phyloP scores from a whole-genome alignment of 176 grass and related monocot species.

The Oryza meyeriana region DNA sequence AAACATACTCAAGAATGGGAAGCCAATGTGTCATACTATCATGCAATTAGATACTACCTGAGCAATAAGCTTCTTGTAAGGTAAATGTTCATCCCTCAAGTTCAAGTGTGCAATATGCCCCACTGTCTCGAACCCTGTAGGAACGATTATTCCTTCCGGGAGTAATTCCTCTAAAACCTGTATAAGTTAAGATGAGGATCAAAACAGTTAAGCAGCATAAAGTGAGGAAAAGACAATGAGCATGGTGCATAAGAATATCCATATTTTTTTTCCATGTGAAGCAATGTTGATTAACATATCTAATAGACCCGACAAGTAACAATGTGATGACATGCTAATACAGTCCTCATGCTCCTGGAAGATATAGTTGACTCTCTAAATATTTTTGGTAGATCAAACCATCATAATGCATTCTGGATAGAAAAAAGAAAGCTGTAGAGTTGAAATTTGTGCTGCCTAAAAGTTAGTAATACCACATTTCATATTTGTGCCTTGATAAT shows the following conservation, averaged over 20 bases:
- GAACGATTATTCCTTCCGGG: conserved; percentile 71
- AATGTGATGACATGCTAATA: conserved; percentile 5
- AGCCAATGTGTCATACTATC: neutral
- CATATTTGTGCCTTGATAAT: conserved; percentile 1
- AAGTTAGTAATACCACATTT: conserved; percentile 12
- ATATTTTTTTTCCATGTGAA: conserved; percentile 3
- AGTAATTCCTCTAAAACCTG: conserved; percentile 83
- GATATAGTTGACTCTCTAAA: neutral
- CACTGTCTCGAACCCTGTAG: conserved; percentile 82
- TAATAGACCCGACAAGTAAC: conserved; percentile 11
- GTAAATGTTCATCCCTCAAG: conserved; percentile 73
- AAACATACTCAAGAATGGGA: conserved; percentile 4
- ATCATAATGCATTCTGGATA: conserved; percentile 1
- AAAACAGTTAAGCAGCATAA: conserved; percentile 34
- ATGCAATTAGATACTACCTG: conserved; percentile 45
- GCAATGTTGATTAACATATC: neutral
- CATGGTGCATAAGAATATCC: neutral
- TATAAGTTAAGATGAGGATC: conserved; percentile 28
- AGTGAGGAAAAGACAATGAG: neutral
- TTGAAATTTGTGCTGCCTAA: neutral
- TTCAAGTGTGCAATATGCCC: conserved; percentile 94
- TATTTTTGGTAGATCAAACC: neutral
- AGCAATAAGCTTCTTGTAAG: conserved; percentile 86
- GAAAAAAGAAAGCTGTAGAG: neutral
- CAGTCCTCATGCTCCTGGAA: neutral